Evolutionary conservation across 179 eudicot species (phyloP), one percentile per base, ranked within the genome.

Genomic region (Silene vulgaris): DNA sequence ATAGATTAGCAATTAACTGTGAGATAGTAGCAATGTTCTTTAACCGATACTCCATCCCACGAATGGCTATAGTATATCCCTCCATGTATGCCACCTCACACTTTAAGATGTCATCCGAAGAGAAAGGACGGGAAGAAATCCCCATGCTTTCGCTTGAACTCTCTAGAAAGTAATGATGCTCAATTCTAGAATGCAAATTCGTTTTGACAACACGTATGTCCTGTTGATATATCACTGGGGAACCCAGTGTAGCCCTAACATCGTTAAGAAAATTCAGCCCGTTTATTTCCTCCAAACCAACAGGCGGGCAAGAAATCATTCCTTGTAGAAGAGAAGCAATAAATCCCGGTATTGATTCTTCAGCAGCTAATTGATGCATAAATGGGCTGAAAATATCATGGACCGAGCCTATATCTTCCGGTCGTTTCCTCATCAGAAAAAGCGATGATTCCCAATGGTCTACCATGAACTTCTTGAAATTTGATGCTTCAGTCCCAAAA

Each of bases 151-250:
- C 73, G 6, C 74, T 74, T 61, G 61, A 74, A 77, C 68, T 19
- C 71, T 73, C 81, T 61, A 72, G 76, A 79, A 92, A 90, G 77
- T 85, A 91, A 79, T 89, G 98, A 75, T 77, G 74, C 86, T 91
- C 97, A 11, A 65, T 63, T 77, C 78, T 80, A 13, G 77, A 72
- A 56, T 74, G 65, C 30, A 73, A 66, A 68, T 77, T 75, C 17
- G 95, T 84, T 80, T 85, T 89, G 48, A 93, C 65, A 19, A 91
- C 95, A 73, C 98, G 91, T 75, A 93, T 82, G 76, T 93, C 98
- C 78, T 93, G 95, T 75, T 87, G 87, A 80, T 93, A 89, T 28
- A 81, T 80, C 75, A 91, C 75, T 14, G 91, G 90, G 73, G 80
- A 82, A 78, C 90, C 97, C 56, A 93, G 84, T 50, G 78, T 75